Conservation (phyloP, 1,139 yeast species). For the Saccharomyces hybrid region DNA sequence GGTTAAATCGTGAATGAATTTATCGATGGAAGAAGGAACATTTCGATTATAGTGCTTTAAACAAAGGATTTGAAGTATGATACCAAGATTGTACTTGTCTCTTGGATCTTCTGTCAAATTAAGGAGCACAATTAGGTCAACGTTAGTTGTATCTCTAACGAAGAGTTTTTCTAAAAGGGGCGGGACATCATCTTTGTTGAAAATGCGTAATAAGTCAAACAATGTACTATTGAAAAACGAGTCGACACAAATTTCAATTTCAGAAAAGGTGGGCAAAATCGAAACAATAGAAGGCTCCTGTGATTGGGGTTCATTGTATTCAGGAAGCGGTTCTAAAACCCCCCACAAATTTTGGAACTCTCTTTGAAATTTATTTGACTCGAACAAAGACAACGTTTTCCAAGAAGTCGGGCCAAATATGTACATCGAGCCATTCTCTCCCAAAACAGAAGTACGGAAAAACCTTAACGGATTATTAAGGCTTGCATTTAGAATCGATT, state of each 20-base stretch:
- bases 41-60: constrained; percentile 12
- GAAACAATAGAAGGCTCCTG: not conserved
- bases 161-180: constrained; percentile 10
- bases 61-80: constrained; percentile 18
- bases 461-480: not conserved
- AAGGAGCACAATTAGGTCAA: not conserved
- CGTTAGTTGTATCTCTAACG: not conserved
- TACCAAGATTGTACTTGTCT: constrained; percentile 19
- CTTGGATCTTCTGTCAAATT: constrained; percentile 10
- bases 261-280: constrained; percentile 17
- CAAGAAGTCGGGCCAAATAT: constrained; percentile 25
- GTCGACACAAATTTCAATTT: constrained; percentile 11
- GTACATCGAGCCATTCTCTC: constrained; percentile 7
- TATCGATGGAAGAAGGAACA: constrained; percentile 13
- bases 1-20: constrained; percentile 13
- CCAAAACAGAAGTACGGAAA: constrained; percentile 3
- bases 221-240: constrained; percentile 18
- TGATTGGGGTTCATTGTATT: not conserved
- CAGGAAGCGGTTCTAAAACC: constrained; percentile 10
- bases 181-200: constrained; percentile 18
- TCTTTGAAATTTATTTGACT: constrained; percentile 14
- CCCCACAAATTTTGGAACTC: constrained; percentile 20
- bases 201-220: constrained; percentile 15
- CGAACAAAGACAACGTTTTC: constrained; percentile 15
- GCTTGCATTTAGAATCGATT: not conserved